These are phyloP conservation scores for Trypanosoma lewisi DNA, from an alignment of 208 protist genomes.

Conservation along the genomic window DNA sequence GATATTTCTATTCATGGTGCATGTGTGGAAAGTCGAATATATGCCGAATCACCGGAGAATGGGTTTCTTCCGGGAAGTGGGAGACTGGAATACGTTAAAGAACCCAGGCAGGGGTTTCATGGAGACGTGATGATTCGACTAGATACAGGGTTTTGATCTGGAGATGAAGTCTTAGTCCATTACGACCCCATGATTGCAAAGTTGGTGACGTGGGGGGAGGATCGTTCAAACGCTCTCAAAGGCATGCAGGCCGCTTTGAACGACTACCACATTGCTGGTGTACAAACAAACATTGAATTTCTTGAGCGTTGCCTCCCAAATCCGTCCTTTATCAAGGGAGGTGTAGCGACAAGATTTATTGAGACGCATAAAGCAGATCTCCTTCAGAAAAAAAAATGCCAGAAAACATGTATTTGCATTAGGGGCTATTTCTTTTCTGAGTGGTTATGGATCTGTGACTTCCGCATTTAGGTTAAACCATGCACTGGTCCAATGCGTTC, in stretches of 20 bases:
- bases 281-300: slow-evolving; percentile 90
- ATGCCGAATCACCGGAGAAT: slow-evolving; percentile 92
- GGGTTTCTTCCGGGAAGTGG: slow-evolving; percentile 91
- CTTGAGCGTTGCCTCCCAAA: slow-evolving; percentile 27
- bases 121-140: slow-evolving; percentile 50
- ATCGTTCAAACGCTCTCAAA: slow-evolving; percentile 69
- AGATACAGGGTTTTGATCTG: slow-evolving; percentile 81
- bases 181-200: slow-evolving; percentile 99
- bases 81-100: slow-evolving; percentile 35
- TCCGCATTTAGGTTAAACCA: slow-evolving; percentile 40
- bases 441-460: slow-evolving; percentile 10
- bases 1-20: slow-evolving; percentile 81
- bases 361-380: slow-evolving; percentile 34
- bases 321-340: slow-evolving; percentile 22
- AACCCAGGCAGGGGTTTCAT: slow-evolving; percentile 27
- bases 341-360: slow-evolving; percentile 39
- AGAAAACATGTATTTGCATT: slow-evolving; percentile 19
- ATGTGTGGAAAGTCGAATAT: slow-evolving; percentile 93
- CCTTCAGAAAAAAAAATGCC: slow-evolving; percentile 19
- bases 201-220: slow-evolving; percentile 89
- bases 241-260: slow-evolving; percentile 72
- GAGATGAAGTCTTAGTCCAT: slow-evolving; percentile 85
- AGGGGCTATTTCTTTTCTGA: slow-evolving; percentile 31
- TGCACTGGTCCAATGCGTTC: slow-evolving; percentile 25
- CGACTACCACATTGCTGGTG: slow-evolving; percentile 88